These are phyloP conservation scores for Solanum virginianum DNA, from an alignment of 257 asterid genomes.

Conservation along the genomic window DNA sequence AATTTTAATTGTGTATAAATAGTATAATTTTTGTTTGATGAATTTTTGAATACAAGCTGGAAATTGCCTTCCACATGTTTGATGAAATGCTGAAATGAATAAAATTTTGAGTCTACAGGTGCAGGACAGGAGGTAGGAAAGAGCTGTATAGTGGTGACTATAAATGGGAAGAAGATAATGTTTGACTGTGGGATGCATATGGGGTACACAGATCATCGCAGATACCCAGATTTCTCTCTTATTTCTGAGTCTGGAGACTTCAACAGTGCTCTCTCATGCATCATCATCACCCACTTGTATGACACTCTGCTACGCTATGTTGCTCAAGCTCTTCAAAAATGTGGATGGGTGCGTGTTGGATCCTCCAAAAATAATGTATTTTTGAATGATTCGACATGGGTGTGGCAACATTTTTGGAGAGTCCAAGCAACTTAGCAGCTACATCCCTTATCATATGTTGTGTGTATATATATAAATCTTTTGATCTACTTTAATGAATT, in stretches of 20 bases:
- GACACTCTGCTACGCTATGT: background rate
- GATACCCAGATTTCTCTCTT: slow-evolving; percentile 69
- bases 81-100: background rate
- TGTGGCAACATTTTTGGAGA: too few relatives aligned
- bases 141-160: slow-evolving; percentile 80
- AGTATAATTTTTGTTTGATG: too few relatives aligned
- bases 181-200: slow-evolving; percentile 97
- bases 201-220: slow-evolving; percentile 60
- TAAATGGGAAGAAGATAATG: slow-evolving; percentile 80
- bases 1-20: too few relatives aligned
- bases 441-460: background rate
- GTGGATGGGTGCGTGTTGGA: too few relatives aligned
- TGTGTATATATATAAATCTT: background rate
- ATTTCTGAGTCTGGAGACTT: slow-evolving; percentile 45
- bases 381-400: too few relatives aligned
- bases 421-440: too few relatives aligned
- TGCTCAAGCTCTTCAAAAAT: background rate
- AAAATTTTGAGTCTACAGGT: slow-evolving; percentile 21
- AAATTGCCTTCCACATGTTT: background rate
- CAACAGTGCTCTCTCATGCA: slow-evolving; percentile 51
- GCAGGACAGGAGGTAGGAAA: slow-evolving; percentile 99
- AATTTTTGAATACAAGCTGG: too few relatives aligned
- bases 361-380: too few relatives aligned
- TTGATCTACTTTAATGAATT: background rate
- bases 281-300: slow-evolving; percentile 75